Base-by-base conservation (phyloP, 192 early-diverging fungal genomes). In the Gorgonomyces haynaldii region DNA sequence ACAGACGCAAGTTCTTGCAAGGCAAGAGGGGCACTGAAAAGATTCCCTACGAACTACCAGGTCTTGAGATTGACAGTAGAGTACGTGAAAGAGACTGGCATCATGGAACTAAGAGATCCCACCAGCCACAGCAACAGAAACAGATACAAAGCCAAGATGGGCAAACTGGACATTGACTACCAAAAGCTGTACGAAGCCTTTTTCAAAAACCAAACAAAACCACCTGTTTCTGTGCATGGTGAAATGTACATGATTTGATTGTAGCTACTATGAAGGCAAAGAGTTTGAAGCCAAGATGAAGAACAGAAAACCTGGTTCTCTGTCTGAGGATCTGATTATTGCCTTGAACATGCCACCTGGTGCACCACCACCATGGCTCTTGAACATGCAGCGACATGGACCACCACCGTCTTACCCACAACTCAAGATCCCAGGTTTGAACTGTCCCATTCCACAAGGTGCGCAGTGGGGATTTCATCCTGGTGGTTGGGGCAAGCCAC, bases 381-480 rank as follows among this genome's bases (percentile, higher is more conserved):
- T 96, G 53, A 92, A 91, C 54, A 98, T 98, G 95, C 95, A 98
- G 70, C 75, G 93, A 17, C 85, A 90, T 56, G 95, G 95, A 1
- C 89, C 88, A 13, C 95, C 95, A 27, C 91, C 93, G 3, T 85
- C 82, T 41, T 98, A 98, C 57, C 88, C 90, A 1, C 81, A 77
- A 45, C 62, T 98, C 22, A 81, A 82, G 50, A 78, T 98, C 34
- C 87, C 95, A 3, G 95, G 95, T 0, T 65, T 98, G 23, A 98
- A 95, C 52, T 85, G 89, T 8, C 95, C 95, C 3, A 96, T 98
- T 54, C 95, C 95, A 3, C 72, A 79, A 25, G 95, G 91, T 5
- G 93, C 90, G n/a, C 86, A 92, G 53, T 98, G 92, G 95, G 95
- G 95, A 15, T 98, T 83, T 57, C 93, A 96, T 52, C 91, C 93